Percentiles rank a stretch among this genome's conserved stretches.
phyloP scores from a whole-genome alignment of 2,329 filamentous ascomycete genomes.

The Penicillium sp. region DNA sequence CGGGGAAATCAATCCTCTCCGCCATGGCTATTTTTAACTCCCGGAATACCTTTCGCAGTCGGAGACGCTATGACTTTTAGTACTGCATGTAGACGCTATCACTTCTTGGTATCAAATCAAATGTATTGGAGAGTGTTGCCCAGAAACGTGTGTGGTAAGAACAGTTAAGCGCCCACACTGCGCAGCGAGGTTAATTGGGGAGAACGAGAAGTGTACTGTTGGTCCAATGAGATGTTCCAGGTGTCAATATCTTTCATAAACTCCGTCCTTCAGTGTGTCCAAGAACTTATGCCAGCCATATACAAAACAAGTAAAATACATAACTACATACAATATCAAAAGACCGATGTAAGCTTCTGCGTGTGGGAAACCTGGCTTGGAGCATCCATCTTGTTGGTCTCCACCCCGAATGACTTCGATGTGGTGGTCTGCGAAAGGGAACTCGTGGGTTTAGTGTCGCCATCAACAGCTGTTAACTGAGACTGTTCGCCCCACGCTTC shows the following conservation, averaged over 20 bases:
- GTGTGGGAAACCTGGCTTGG: neutral
- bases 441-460: neutral
- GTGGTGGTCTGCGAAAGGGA: neutral
- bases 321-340: neutral
- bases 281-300: neutral
- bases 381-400: neutral
- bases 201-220: too few relatives aligned
- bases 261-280: too few relatives aligned
- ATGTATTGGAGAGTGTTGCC: too few relatives aligned
- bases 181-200: too few relatives aligned
- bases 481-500: constrained; percentile 7
- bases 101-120: neutral
- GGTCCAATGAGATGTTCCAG: too few relatives aligned
- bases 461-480: constrained; percentile 1
- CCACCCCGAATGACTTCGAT: neutral
- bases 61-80: too few relatives aligned
- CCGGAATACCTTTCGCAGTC: neutral
- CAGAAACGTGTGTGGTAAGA: too few relatives aligned
- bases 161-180: too few relatives aligned
- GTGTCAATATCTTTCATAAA: too few relatives aligned
- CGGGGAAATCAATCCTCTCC: neutral
- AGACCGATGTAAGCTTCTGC: neutral
- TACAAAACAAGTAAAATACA: neutral
- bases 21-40: neutral
- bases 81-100: too few relatives aligned